Evolutionary conservation across 2,329 filamentous ascomycete species (phyloP), one percentile per base, ranked within the genome.

Genomic region (Exophiala aquamarina): DNA sequence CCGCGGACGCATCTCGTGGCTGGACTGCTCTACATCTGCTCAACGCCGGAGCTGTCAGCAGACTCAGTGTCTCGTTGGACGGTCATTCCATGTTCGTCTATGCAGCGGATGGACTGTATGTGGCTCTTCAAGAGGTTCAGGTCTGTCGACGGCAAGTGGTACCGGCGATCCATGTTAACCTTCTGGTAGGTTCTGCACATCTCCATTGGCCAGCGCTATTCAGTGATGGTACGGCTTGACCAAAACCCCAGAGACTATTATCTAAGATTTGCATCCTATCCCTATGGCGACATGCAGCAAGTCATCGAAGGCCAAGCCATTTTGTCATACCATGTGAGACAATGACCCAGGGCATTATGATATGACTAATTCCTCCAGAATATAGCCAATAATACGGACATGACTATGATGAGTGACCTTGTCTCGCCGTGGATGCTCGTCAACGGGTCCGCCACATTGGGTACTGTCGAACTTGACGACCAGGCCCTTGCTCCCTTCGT

Each of bases 11-110:
- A 29, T 48, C 44, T 48, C 47, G 44, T 43, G 53, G 53, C n/a
- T 58, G 55, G 55, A 31, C 51, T 4, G 50, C 55, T 41, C 38
- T 56, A 4, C 53, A 58, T 47, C 41, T 58, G 15, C 50, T 58
- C 41, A 58, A 56, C 14, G 28, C 50, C 21, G 55, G 46, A 7
- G 47, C 55, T 9, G 47, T 50, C 10, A 56, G 29, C 35, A 52
- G 49, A 23, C 34, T 58, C 20, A 45, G 32, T 38, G 44, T 57
- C 20, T 59, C 56, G 17, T 37, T 59, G 9, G 52, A 57, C 39
- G 52, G 45, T 28, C 52, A 59, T 36, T 55, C 52, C 36, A 56
- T 57, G 49, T 45, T 48, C 32, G 49, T 59, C 18, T 59, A 57
- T 43, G 56, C 52, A 46, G 52, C 56, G 21, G 56, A 59, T 33